Base-by-base conservation (phyloP, 352 stramenopile genomes). In the Globisporangium alternatum region DNA sequence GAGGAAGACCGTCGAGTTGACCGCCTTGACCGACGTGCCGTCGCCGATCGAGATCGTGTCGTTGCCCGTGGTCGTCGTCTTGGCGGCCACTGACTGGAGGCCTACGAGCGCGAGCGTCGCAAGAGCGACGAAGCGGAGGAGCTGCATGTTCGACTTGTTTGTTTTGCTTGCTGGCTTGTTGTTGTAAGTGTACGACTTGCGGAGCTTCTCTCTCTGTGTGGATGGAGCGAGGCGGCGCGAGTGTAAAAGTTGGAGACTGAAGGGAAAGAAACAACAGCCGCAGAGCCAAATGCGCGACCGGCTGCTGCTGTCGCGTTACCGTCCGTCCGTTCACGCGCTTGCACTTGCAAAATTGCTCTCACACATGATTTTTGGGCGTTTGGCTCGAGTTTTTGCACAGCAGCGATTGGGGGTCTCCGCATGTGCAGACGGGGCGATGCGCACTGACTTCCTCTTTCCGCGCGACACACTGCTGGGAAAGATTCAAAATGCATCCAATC, bases 41-140 rank as follows among this genome's bases (percentile, higher is more conserved):
- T 83, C 85, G 52, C 83, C 79, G 21, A 90, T 65, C 10, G 79
- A 72, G 79, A 90, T 88, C 12, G 79, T 75, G 43, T 80, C 57
- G 60, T 70, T 78, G 30, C 39, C 22, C 19, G 62, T 62, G 48
- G 59, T 39, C 47, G 59, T 59, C 33, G 59, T 65, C 31, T 49
- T 37, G 15, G 31, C 47, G 1, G 37, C 22, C 41, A 43, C 31
- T 9, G 35, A 13, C 25, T 39, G 19, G 37, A 49, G 21, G 41
- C 41, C 15, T 28, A 66, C 52, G 28, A 60, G 59, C 33, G 64
- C 62, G n/a, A 64, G 60, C 19, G 67, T 67, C 25, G 68, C 43
- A 39, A 63, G 13, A 5, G 39, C 21, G 1, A 67, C n/a, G 35
- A 59, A 28, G 45, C 56, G 63, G 31, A 64, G 21, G 17, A 59